Base-by-base conservation (phyloP, 768 basidiomycete genomes). In the Boletus patriciae region DNA sequence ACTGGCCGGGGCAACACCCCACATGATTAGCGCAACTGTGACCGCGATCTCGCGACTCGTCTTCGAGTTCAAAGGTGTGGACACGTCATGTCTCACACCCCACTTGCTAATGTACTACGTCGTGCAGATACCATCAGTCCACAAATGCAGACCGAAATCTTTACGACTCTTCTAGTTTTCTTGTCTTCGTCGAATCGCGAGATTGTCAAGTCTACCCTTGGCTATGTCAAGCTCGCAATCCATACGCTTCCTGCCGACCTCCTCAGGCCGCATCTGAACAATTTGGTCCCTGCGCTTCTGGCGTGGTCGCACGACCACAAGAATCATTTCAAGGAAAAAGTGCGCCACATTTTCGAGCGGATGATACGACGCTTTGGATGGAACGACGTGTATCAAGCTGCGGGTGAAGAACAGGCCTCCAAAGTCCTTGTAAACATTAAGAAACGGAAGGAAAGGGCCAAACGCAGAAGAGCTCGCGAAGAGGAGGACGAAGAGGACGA, bases 11-110 rank as follows among this genome's bases (percentile, higher is more conserved):
- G 87, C 90, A 15, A 91, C 85, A 12, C 94, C 96, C 0, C 97
- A 99, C 69, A 98, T 97, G 94, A 96, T 98, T 70, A 96, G 94
- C 67, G 97, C 97, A 2, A 92, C 93, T 2, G 86, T 98, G 50
- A 98, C 94, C 7, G 92, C 94, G 0, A 85, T 99, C 52, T 95
- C 95, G 3, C 84, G 97, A 23, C 79, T 98, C 13, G 80, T 98
- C 18, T 99, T 98, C 69, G 97, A 98, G 74, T 99, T 95, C 78
- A 94, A 89, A 80, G 87, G 95, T 94, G 50, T 44, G 57, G 6
- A 23, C 19, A 33, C 18, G 9, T 9, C 33, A 31, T 41, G 27
- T 31, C 13, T 15, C n/a, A 15, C 21, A 21, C 43, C 12, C 8
- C 3, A 31, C 43, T 1, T 33, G 16, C 46, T 57, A 7, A 68